Evolutionary conservation across 495 filamentous ascomycete species (phyloP).

Genomic region (Daldinia loculata): DNA sequence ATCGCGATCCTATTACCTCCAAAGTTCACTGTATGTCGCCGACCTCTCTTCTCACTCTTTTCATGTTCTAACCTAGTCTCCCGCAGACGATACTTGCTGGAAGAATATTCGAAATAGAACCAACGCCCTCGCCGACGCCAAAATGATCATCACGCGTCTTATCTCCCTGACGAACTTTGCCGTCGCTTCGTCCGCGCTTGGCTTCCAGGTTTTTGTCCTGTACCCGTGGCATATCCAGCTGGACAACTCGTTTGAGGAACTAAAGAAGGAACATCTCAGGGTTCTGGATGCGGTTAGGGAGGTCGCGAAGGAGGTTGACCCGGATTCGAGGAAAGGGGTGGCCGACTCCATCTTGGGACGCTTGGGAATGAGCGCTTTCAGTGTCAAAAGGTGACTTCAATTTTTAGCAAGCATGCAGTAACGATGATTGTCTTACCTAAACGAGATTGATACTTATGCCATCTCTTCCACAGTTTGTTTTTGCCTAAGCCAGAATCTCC

Average conservation of each 20-base stretch:
- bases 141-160: constrained; percentile 56
- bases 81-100: constrained; percentile 23
- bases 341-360: constrained; percentile 41
- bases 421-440: constrained; percentile 28
- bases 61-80: constrained; percentile 21
- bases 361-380: constrained; percentile 38
- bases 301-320: constrained; percentile 46
- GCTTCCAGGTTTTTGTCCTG: constrained; percentile 70
- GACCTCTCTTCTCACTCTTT: background rate
- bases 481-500: constrained; percentile 24
- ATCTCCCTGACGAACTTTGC: constrained; percentile 70
- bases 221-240: constrained; percentile 73
- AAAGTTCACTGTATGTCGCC: constrained; percentile 26
- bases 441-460: constrained; percentile 42
- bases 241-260: constrained; percentile 65
- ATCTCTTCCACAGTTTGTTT: constrained; percentile 31
- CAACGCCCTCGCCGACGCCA: constrained; percentile 24
- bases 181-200: constrained; percentile 66
- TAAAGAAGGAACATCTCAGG: constrained; percentile 63
- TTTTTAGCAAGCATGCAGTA: constrained; percentile 44
- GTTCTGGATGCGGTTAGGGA: constrained; percentile 47
- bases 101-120: constrained; percentile 12
- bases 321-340: constrained; percentile 40
- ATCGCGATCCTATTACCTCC: constrained; percentile 24
- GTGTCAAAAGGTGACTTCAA: constrained; percentile 44